A percentile compares a stretch with the other conserved stretches of the same genome.
Conservation (phyloP, 2,329 filamentous ascomycete species). For the Ophiobolus disseminans region DNA sequence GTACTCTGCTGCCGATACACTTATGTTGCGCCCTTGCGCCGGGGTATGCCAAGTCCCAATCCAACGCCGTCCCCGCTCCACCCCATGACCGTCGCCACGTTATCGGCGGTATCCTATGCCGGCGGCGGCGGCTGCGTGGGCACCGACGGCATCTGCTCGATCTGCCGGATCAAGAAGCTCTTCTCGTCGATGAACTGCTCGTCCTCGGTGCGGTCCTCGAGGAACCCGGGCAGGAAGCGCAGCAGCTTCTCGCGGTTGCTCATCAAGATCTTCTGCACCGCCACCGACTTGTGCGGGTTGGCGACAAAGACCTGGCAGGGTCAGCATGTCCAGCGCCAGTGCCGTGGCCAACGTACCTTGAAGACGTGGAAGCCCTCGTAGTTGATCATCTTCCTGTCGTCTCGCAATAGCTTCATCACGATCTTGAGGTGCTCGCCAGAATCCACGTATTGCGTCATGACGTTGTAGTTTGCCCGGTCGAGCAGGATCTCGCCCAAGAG, state of each 20-base stretch:
- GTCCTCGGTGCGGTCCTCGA: constrained; percentile 94
- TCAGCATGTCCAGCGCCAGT: constrained; percentile 15
- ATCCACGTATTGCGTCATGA: constrained; percentile 98
- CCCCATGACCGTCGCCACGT: not conserved
- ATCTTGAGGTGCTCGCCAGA: constrained; percentile 95
- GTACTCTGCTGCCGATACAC: not conserved
- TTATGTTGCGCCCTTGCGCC: constrained; percentile 4
- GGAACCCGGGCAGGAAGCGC: constrained; percentile 86
- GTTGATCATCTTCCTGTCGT: constrained; percentile 98
- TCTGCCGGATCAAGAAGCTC: constrained; percentile 95
- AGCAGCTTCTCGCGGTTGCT: constrained; percentile 95
- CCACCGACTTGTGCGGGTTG: constrained; percentile 96
- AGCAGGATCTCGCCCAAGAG: constrained; percentile 92
- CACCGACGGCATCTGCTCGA: constrained; percentile 59
- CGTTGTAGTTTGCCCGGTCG: constrained; percentile 93
- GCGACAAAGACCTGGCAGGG: constrained; percentile 83
- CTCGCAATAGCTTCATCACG: constrained; percentile 94
- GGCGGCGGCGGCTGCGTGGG: constrained; percentile 35
- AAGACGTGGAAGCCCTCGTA: constrained; percentile 99
- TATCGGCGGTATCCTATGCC: constrained; percentile 10
- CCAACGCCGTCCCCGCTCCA: not conserved
- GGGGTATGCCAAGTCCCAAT: constrained; percentile 4
- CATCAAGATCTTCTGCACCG: constrained; percentile 92
- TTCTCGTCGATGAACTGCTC: constrained; percentile 99
- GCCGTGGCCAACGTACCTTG: constrained; percentile 63